Evolutionary conservation across 2,329 filamentous ascomycete genomes (phyloP), one percentile per base, ranked within the genome.

Genomic region (Trichoderma sp.): DNA sequence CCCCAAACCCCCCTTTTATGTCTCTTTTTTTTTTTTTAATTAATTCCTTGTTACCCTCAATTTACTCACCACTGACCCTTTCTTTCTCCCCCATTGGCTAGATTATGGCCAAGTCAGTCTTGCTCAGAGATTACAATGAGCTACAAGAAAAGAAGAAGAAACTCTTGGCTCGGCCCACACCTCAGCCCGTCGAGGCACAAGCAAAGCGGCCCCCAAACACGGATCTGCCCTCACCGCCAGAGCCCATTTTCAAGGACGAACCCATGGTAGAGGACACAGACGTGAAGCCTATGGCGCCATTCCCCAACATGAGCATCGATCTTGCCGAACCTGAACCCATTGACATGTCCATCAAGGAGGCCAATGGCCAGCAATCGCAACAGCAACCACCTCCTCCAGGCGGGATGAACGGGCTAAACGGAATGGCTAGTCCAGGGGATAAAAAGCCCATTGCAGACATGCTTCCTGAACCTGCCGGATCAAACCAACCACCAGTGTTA

Each of bases 291-390:
- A 82, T 87, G 65, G 88, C 88, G 18, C 84, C 88, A 0, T 85
- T 89, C 73, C 85, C 87, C 2, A 86, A 89, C 74, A 89, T 89
- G 86, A 86, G 86, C 32, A 83, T 87, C 79, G 84, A 81, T 32
- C 82, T 82, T 73, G 75, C 81, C 57, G 78, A 79, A 11, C 11
- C 73, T 6, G 57, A 70, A 9, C 51, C 34, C 7, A 69, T 72
- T 60, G 71, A 72, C n/a, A 53, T 72, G 9, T 65, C 71, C 9
- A 30, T 28, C n/a, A 51, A 60, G 14, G 68, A 65, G 8, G 12
- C 28, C 34, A 67, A 65, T n/a, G 34, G 32, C 4, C 39, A 66
- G 24, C 71, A 75, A 18, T 69, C 73, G n/a, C 64, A 75, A 28
- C 71, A 73, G 21, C 63, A 71, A 51, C 72, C 68, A 5, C 47